Percentiles rank a stretch among this genome's conserved stretches.
phyloP scores from a whole-genome alignment of 2,329 filamentous ascomycete genomes.

The Ascochyta clinopodiicola region DNA sequence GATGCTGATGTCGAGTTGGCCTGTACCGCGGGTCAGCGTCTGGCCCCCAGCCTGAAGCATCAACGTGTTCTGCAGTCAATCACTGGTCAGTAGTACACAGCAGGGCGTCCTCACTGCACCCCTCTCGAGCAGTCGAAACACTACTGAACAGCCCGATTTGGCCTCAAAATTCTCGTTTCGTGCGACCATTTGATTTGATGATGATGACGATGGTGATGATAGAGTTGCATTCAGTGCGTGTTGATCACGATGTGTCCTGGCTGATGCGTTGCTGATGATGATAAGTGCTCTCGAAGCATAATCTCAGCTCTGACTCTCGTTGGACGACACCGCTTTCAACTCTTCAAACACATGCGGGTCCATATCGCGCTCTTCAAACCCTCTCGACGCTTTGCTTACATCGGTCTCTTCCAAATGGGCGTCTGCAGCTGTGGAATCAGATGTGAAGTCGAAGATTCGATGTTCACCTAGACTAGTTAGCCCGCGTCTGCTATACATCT shows the following conservation, averaged over 20 bases:
- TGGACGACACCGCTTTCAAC: constrained; percentile 26
- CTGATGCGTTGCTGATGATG: neutral
- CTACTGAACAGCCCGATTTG: neutral
- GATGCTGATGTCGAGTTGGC: neutral
- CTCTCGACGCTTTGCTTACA: constrained; percentile 29
- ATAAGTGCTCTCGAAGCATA: neutral
- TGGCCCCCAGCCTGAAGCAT: neutral
- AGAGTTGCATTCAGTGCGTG: too few species aligned
- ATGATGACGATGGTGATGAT: too few species aligned
- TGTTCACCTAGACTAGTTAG: constrained; percentile 32
- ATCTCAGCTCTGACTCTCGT: constrained; percentile 10
- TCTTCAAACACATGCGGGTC: constrained; percentile 42
- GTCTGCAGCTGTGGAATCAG: constrained; percentile 29
- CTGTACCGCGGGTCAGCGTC: constrained; percentile 1
- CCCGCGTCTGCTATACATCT: neutral
- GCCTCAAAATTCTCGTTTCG: neutral
- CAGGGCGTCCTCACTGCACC: neutral
- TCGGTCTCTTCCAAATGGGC: constrained; percentile 40
- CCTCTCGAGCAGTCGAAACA: neutral
- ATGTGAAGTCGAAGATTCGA: constrained; percentile 39
- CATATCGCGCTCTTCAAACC: constrained; percentile 23
- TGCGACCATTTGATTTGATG: too few species aligned
- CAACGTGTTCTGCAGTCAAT: neutral
- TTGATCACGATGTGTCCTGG: neutral
- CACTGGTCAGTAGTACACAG: neutral